Evolutionary conservation across 2,329 filamentous ascomycete species (phyloP), one percentile per base, ranked within the genome.

Genomic region (Drechslerella coelobrocha): DNA sequence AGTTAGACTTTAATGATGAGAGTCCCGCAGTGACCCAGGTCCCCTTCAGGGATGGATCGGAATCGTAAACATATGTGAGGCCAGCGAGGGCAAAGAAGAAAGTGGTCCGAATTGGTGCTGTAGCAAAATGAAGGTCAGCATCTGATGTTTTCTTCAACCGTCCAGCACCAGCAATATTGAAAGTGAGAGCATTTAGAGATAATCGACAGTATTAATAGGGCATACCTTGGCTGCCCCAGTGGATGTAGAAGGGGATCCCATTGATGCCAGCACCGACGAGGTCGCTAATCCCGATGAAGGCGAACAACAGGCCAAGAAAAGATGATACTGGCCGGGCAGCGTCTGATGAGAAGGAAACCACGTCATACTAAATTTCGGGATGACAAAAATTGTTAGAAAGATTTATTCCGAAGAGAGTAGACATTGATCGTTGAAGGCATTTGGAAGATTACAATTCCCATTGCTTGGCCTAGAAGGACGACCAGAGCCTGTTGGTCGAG

Each of bases 71-170:
- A 47, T 63, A 72, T 8, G 66, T 63, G 21, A 63, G 57, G 10
- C 66, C 59, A 3, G 61, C 66, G 2, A 72, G 39, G 12, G 24
- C 59, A 37, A 72, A 72, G 61, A 72, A 72, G 54, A 72, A 63
- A 27, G 54, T 63, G 41, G 62, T 47, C 39, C 66, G 54, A 8
- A 72, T 47, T 1, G 66, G 66, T 19, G 59, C 66, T 72, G 34
- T 26, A 19, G 43, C 21, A n/a, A 39, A 39, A 39, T 12, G 29
- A 55, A 8, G 17, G 6, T 27, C 10, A 51, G 47, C 14, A 17
- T 51, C 47, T 27, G 2, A n/a, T n/a, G n/a, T n/a, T n/a, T n/a
- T 29, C 2, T 51, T 24, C 9, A 17, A 2, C n/a, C 7, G 47
- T 26, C 21, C 23, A 10, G 47, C 14, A 17, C 14, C 12, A 21